Evolutionary conservation across 1,284 basidiomycete genomes (phyloP).

Genomic region (Trichosporon asahii): DNA sequence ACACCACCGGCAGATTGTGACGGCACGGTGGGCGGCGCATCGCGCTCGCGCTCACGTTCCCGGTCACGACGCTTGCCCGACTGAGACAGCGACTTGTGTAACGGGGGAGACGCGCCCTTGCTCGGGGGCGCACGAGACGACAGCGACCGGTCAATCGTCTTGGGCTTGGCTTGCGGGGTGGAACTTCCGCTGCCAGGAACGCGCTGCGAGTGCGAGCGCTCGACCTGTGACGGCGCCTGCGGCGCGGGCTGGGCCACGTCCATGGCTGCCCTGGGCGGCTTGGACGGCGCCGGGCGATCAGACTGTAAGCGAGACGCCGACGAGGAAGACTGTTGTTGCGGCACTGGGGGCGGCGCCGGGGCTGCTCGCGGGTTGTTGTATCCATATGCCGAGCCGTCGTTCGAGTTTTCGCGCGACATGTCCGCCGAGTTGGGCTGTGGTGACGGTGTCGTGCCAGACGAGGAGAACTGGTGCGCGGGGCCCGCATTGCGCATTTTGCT

Average conservation of each 20-base stretch:
- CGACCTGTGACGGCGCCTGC: constrained; percentile 9
- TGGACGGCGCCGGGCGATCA: constrained; percentile 21
- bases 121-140: constrained; percentile 44
- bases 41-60: constrained; percentile 7
- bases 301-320: constrained; percentile 15
- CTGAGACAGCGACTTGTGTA: constrained; percentile 45
- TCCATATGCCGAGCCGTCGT: constrained; percentile 26
- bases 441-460: constrained; percentile 20
- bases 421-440: constrained; percentile 30
- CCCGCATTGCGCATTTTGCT: constrained; percentile 62
- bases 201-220: constrained; percentile 24
- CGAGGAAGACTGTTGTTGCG: background rate
- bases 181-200: constrained; percentile 7
- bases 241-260: constrained; percentile 2
- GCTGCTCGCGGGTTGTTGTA: constrained; percentile 22
- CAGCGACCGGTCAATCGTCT: constrained; percentile 53
- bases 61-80: constrained; percentile 30
- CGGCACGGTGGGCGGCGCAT: constrained; percentile 34
- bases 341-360: constrained; percentile 17
- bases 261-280: constrained; percentile 11
- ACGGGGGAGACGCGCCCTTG: constrained; percentile 28
- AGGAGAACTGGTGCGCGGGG: constrained; percentile 25
- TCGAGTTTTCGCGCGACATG: constrained; percentile 47
- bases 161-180: constrained; percentile 34
- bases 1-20: constrained; percentile 14